Conservation (phyloP, 495 filamentous ascomycete species). For the Penicillium soppii region DNA sequence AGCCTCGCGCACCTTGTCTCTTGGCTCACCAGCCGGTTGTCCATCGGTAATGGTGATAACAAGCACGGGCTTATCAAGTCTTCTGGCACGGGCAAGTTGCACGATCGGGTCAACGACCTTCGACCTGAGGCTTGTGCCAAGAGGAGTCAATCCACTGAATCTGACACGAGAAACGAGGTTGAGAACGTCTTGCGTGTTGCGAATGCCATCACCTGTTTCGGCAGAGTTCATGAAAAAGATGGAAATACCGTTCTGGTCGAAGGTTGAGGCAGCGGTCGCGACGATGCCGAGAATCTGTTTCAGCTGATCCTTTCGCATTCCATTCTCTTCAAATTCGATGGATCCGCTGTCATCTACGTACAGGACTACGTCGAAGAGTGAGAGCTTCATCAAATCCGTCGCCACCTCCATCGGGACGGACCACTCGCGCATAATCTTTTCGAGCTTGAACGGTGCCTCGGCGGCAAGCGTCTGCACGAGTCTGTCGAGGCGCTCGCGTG, state of each 20-base stretch:
- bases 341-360: constrained; percentile 75
- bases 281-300: constrained; percentile 61
- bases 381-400: constrained; percentile 65
- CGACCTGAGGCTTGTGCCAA: constrained; percentile 59
- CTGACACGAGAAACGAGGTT: constrained; percentile 54
- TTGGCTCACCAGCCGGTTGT: constrained; percentile 56
- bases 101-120: constrained; percentile 64
- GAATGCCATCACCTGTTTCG: constrained; percentile 52
- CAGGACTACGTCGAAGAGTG: constrained; percentile 64
- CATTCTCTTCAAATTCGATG: constrained; percentile 65
- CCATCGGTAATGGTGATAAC: constrained; percentile 74
- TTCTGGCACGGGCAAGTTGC: constrained; percentile 43
- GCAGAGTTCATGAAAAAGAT: constrained; percentile 70
- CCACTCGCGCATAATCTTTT: constrained; percentile 54
- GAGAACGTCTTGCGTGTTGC: constrained; percentile 57
- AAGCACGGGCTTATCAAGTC: constrained; percentile 62
- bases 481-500: constrained; percentile 41
- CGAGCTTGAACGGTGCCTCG: constrained; percentile 49
- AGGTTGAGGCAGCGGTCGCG: constrained; percentile 63
- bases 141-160: constrained; percentile 68
- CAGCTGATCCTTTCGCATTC: constrained; percentile 65
- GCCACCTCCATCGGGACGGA: constrained; percentile 60
- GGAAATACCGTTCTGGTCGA: constrained; percentile 68
- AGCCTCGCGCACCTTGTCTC: constrained; percentile 48
- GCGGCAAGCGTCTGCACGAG: constrained; percentile 37